phyloP scores from a whole-genome alignment of 805 yeast genomes.

The Yamadazyma philogaea region DNA sequence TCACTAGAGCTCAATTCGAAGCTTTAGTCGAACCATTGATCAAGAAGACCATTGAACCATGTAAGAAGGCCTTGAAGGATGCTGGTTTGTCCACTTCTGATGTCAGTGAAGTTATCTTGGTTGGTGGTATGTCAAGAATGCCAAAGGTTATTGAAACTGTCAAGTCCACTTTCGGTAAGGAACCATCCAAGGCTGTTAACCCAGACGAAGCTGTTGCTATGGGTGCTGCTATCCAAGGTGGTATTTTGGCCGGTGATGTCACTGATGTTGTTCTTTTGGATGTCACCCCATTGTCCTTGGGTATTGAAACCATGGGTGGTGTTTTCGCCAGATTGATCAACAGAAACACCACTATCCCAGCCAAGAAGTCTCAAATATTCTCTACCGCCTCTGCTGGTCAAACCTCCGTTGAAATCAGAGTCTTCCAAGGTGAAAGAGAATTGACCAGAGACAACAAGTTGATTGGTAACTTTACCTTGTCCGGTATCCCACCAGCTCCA shows the following conservation, averaged over 20 bases:
- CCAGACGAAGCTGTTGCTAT: slow-evolving; percentile 94
- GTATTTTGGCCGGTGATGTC: slow-evolving; percentile 91
- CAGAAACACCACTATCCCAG: slow-evolving; percentile 95
- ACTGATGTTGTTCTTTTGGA: slow-evolving; percentile 87
- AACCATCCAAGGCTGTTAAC: slow-evolving; percentile 88
- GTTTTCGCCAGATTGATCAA: slow-evolving; percentile 89
- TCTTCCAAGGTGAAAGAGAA: slow-evolving; percentile 99
- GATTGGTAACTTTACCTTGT: slow-evolving; percentile 92
- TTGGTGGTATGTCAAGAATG: slow-evolving; percentile 92
- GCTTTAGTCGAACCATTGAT: slow-evolving; percentile 63
- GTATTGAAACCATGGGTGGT: slow-evolving; percentile 98
- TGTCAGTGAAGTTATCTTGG: slow-evolving; percentile 76
- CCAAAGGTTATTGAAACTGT: slow-evolving; percentile 82
- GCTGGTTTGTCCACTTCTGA: slow-evolving; percentile 65
- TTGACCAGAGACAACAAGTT: slow-evolving; percentile 96
- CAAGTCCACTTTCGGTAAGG: slow-evolving; percentile 71
- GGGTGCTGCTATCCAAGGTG: slow-evolving; percentile 98
- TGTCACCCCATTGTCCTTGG: slow-evolving; percentile 85
- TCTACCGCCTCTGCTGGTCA: slow-evolving; percentile 96
- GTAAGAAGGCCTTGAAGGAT: slow-evolving; percentile 79
- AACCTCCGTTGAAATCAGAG: slow-evolving; percentile 95
- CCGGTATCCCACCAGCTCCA: slow-evolving; percentile 95
- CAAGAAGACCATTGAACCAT: slow-evolving; percentile 70
- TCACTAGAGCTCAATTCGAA: slow-evolving; percentile 68
- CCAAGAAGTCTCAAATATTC: slow-evolving; percentile 94